Conservation (phyloP, 345 rosid genomes). For the Salix udensis region DNA sequence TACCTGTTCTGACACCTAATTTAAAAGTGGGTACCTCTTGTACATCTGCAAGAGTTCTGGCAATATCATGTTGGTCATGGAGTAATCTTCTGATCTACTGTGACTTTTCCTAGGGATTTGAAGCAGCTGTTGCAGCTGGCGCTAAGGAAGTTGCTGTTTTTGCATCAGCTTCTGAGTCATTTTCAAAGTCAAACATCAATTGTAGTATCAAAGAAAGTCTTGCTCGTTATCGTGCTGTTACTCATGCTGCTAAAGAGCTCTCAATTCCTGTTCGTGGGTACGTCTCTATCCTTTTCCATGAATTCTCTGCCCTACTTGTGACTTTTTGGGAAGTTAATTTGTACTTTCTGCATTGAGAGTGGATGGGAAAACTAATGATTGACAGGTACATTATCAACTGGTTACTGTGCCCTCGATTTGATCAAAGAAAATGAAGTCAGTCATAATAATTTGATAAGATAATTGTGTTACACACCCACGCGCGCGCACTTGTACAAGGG, state of each 20-base stretch:
- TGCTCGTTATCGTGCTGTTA: slow-evolving; percentile 55
- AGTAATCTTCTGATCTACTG: slow-evolving; percentile 11
- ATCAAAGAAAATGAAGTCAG: neutral
- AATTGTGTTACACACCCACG: no score
- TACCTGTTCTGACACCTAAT: slow-evolving; percentile 73
- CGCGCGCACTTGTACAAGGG: neutral
- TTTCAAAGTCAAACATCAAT: slow-evolving; percentile 73
- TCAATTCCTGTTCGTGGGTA: slow-evolving; percentile 75
- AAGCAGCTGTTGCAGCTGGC: slow-evolving; percentile 74
- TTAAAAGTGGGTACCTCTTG: slow-evolving; percentile 40
- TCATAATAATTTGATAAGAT: neutral
- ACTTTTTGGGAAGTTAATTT: neutral
- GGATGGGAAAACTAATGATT: neutral
- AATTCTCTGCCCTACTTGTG: neutral
- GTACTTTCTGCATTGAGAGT: neutral
- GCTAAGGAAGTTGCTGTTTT: slow-evolving; percentile 72
- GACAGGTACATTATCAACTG: neutral
- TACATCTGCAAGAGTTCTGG: neutral
- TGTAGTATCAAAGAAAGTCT: slow-evolving; percentile 75
- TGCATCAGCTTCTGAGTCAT: slow-evolving; percentile 81
- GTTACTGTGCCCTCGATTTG: neutral
- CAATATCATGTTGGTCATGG: neutral
- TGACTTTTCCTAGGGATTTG: slow-evolving; percentile 51
- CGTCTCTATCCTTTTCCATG: slow-evolving; percentile 4
- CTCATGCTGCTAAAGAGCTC: slow-evolving; percentile 49